Base-by-base conservation (phyloP, 768 basidiomycete genomes). In the Tricholomella constricta region DNA sequence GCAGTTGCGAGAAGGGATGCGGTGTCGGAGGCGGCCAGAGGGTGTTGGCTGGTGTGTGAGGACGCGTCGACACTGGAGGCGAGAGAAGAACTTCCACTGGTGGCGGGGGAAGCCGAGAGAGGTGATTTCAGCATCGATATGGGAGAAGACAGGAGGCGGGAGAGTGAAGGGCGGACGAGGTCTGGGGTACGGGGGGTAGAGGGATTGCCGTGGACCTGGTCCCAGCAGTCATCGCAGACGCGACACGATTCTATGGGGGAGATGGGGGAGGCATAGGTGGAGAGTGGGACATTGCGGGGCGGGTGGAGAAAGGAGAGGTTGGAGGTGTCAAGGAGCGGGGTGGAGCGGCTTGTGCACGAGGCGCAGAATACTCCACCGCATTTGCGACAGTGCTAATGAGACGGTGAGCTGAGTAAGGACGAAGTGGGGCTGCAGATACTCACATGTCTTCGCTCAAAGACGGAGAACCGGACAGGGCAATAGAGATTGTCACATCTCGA, bases 351-450 rank as follows among this genome's bases (percentile, higher is more conserved):
- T 1, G 84, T 79, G 65, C 90, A 91, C 6, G 77, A 67, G 43
- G 68, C 67, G 70, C 90, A 92, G 66, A 84, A 91, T 26, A 91
- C 72, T 56, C 88, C 88, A 45, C 90, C 90, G 59, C 90, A 91
- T 65, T 91, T 91, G 66, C 90, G 81, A 69, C 90, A 92, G 55
- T 92, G 90, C 86, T 88, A 64, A 35, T 49, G 10, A 32, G 31
- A 32, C 31, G 55, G 45, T 6, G 48, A 49, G 15, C 56, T 52
- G 62, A 57, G 61, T 62, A 56, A 69, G 62, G 41, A 52, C 19
- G 10, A 23, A 26, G 25, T 44, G 15, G 50, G 27, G n/a, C 29
- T 45, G 50, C 19, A 44, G 26, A 36, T 48, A 78, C 86, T 62
- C 64, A 88, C 86, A 65, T 92, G 89, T 71, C 83, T 82, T 56